Evolutionary conservation across 192 early-diverging fungal genomes (phyloP), one percentile per base, ranked within the genome.

Genomic region (Podila horticola): DNA sequence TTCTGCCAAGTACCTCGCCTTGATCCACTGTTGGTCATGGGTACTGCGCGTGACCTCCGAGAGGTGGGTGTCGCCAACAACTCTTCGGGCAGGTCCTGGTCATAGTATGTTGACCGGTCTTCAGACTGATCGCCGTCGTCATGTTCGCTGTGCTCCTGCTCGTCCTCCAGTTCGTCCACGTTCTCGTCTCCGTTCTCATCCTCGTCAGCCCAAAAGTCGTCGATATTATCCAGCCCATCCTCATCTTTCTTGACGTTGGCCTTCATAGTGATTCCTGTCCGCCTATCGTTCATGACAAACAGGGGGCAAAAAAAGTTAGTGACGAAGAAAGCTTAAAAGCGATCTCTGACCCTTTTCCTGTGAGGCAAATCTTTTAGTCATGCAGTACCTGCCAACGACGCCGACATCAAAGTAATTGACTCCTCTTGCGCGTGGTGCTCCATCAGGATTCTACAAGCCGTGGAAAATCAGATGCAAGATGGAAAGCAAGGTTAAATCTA

Each of bases 191-290:
- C 58, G 9, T 13, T 28, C 24, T 45, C 64, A 3, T 34, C 24
- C 6, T 22, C 58, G 30, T 79, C 74, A 3, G 65, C 49, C 73
- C 73, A 83, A 65, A 83, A 83, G 45, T 83, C 82, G 29, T 83
- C 82, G 22, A 83, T 72, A 41, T 83, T 75, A 52, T 83, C 82
- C 31, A 83, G 29, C 1, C 82, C 82, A 38, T 83, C 82, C 3
- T 64, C 70, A 33, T 83, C 82, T 64, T 83, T 83, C 22, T 75
- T 83, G 29, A 83, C 61, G 36, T 71, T 72, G 11, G 41, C 29
- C 49, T 74, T 74, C 41, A 83, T 72, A n/a, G 58, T 75, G 30
- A 75, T 64, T 15, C 82, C 82, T 24, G 82, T 83, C 29, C 72
- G 69, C 51, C 82, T 83, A 30, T 38, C 9, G 24, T 65, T 33